These are phyloP conservation scores for Phytophthora hybrid DNA, from an alignment of 352 stramenopile species.

Conservation along the genomic window DNA sequence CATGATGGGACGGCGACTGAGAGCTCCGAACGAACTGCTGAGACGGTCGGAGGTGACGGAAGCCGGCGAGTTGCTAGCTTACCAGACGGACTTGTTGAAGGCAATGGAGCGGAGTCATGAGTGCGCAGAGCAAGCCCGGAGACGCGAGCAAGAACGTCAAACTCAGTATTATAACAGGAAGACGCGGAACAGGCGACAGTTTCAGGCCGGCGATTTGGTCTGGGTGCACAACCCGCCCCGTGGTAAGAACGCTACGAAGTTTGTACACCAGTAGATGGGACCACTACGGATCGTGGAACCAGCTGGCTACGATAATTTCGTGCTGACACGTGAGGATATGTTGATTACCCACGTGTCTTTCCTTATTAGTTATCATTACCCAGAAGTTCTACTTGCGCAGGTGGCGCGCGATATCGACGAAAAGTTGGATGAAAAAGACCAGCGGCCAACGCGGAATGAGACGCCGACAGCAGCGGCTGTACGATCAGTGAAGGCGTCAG, in stretches of 20 bases:
- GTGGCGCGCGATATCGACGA: not conserved
- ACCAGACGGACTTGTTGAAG: not conserved
- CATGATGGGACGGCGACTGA: not conserved
- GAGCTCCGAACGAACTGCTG: not conserved
- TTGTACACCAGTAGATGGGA: constrained; percentile 6
- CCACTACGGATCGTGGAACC: not conserved
- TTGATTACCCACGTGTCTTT: constrained; percentile 5
- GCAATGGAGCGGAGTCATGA: not conserved
- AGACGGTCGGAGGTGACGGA: not conserved
- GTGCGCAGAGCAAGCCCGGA: not conserved
- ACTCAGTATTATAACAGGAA: not conserved
- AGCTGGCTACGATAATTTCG: constrained; percentile 1
- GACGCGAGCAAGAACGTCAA: not conserved
- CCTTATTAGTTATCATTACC: not conserved
- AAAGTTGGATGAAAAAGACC: not conserved
- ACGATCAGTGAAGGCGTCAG: not conserved
- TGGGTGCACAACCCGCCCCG: constrained; percentile 9
- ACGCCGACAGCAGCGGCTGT: not conserved
- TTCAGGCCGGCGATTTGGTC: not conserved
- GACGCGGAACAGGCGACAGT: not conserved
- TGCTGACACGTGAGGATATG: constrained; percentile 5
- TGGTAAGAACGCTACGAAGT: constrained; percentile 9
- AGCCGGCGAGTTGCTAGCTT: not conserved
- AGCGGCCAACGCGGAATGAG: not conserved
- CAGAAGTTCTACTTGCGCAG: not conserved